A percentile compares a stretch with the other conserved stretches of the same genome.
Evolutionary conservation across 257 asterid genomes (phyloP).

Genomic region (Ehretia macrophylla): DNA sequence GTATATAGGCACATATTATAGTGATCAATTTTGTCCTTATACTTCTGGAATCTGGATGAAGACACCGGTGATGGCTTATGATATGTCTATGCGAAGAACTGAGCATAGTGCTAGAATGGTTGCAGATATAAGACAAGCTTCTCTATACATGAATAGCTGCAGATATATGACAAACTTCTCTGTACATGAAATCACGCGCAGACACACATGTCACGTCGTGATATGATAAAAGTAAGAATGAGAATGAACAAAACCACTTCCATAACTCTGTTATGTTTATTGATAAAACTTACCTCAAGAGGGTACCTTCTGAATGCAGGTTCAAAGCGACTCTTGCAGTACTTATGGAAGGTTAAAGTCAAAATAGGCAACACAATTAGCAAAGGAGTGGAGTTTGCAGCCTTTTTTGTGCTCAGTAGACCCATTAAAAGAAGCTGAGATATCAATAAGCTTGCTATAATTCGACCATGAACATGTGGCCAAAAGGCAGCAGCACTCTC

Average conservation of each 20-base stretch:
- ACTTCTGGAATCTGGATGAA: no score
- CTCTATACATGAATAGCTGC: no score
- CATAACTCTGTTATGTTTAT: neutral
- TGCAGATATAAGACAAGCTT: no score
- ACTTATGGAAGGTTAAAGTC: conserved; percentile 75
- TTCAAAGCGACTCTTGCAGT: conserved; percentile 92
- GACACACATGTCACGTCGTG: neutral
- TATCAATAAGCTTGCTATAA: conserved; percentile 75
- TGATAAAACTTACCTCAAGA: conserved; percentile 58
- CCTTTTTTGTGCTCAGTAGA: conserved; percentile 76
- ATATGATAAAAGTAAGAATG: no score
- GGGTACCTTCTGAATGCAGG: conserved; percentile 93
- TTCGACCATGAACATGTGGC: conserved; percentile 94
- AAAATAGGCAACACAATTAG: conserved; percentile 65
- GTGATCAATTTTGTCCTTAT: no score
- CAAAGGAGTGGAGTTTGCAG: conserved; percentile 88
- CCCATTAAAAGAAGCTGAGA: conserved; percentile 89
- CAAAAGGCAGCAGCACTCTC: conserved; percentile 97
- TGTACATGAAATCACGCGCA: no score
- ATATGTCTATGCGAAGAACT: no score
- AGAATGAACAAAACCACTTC: neutral
- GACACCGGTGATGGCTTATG: no score
- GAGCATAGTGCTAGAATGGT: no score
- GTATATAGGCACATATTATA: no score
- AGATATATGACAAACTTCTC: no score